These are phyloP conservation scores for Scleromitrula shiraiana DNA, from an alignment of 2,329 filamentous ascomycete genomes.

Conservation along the genomic window DNA sequence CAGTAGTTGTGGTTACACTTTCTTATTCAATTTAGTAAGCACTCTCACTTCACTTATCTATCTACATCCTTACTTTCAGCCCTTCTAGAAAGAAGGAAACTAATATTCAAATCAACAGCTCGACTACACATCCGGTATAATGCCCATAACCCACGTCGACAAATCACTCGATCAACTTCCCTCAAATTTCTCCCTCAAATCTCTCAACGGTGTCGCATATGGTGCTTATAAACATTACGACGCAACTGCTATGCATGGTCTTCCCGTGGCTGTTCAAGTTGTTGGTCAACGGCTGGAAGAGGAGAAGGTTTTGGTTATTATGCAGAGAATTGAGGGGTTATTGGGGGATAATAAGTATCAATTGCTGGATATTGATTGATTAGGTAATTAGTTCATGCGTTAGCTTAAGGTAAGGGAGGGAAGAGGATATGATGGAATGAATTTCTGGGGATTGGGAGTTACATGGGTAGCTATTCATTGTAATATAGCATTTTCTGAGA, in stretches of 20 bases:
- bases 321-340: slow-evolving; percentile 57
- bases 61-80: background rate
- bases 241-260: slow-evolving; percentile 71
- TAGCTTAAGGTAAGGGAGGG: too few relatives aligned
- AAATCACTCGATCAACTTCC: slow-evolving; percentile 58
- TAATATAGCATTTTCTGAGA: too few relatives aligned
- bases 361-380: slow-evolving; percentile 36
- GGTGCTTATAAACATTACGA: slow-evolving; percentile 86
- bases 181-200: slow-evolving; percentile 47
- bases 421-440: background rate
- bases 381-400: background rate
- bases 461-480: too few relatives aligned
- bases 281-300: slow-evolving; percentile 29
- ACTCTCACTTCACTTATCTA: background rate
- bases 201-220: slow-evolving; percentile 69
- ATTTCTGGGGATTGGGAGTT: background rate
- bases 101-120: slow-evolving; percentile 48
- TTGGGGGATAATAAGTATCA: slow-evolving; percentile 51
- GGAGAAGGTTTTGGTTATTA: slow-evolving; percentile 31
- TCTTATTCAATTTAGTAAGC: slow-evolving; percentile 78
- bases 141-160: slow-evolving; percentile 83
- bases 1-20: slow-evolving; percentile 85
- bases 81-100: too few relatives aligned
- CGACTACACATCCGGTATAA: slow-evolving; percentile 75
- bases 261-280: slow-evolving; percentile 66